Base-by-base conservation (phyloP, 176 grass and related monocot species). In the Avena insularis region DNA sequence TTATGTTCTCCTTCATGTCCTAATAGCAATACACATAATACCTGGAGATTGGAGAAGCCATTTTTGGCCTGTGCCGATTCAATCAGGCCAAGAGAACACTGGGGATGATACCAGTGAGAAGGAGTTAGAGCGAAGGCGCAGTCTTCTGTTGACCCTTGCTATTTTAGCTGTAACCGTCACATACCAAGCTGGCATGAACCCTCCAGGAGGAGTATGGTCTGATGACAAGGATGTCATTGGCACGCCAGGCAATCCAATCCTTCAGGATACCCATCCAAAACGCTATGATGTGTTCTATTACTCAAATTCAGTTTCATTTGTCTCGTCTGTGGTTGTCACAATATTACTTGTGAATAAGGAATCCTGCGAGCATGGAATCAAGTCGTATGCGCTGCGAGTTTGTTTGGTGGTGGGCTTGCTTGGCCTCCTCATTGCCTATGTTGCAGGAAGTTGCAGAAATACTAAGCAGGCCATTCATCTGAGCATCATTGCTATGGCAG, bases 101-200 rank as follows among this genome's bases (percentile, higher is more conserved):
- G 25, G 1, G 54, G 67, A 54, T 71, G 43, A 2, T 74, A 38
- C 46, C 51, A 60, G 17, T 15, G 75, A n/a, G 13, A 90, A 90
- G 84, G 66, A 83, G 9, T 87, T 69, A 64, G 84, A 78, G 55
- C 16, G 16, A 23, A 83, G 72, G 54, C 73, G 63, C 62, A 87
- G 83, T 79, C 72, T 90, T 12, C 8, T 87, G 6, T 25, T 90
- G 45, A 78, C 19, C 20, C 46, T 90, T 31, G 64, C 89, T 55
- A 15, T 86, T 86, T 80, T 90, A 33, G 43, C 84, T 12, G 89
- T 74, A 4, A 87, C 84, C 10, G 72, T 90, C 71, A 90, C 88
- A 5, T 90, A 86, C 62, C 79, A 90, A 86, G 88, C 88, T 86
- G 89, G 89, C 43, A 69, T 90, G 72, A 90, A 73, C 21, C 89